These are phyloP conservation scores for Rhodocollybia butyracea DNA, from an alignment of 768 basidiomycete genomes.

Conservation along the genomic window DNA sequence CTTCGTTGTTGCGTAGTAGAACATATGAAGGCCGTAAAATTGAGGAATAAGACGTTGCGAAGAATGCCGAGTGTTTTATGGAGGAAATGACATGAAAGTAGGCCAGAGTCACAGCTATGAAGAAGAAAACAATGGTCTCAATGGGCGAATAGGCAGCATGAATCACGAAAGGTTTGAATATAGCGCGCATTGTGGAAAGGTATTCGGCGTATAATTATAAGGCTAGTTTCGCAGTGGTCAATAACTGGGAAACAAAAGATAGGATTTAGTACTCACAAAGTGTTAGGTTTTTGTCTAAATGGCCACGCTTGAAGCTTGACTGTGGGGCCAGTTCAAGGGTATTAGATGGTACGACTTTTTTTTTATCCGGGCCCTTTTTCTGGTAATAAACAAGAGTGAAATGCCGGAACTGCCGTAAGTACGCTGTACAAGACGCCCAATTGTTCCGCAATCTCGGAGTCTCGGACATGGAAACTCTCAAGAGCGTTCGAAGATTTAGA, in stretches of 20 bases:
- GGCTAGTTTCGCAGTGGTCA: background rate
- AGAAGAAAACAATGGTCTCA: slow-evolving; percentile 89
- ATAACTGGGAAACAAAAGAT: background rate
- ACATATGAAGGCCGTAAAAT: slow-evolving; percentile 54
- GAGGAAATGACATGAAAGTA: slow-evolving; percentile 93
- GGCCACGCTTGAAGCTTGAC: background rate
- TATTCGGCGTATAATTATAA: background rate
- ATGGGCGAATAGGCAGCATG: slow-evolving; percentile 77
- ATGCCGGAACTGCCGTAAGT: no score
- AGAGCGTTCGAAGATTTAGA: no score
- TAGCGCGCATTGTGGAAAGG: slow-evolving; percentile 40
- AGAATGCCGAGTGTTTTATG: slow-evolving; percentile 85
- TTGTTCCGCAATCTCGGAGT: no score
- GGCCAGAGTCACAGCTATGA: slow-evolving; percentile 84
- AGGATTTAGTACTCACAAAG: background rate
- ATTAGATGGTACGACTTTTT: background rate
- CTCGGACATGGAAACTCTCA: no score
- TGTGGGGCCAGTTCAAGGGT: background rate
- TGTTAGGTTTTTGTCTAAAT: background rate
- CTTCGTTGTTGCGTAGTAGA: slow-evolving; percentile 50
- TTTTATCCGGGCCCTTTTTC: background rate
- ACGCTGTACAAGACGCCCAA: no score
- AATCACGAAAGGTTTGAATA: slow-evolving; percentile 65
- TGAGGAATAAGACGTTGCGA: slow-evolving; percentile 48
- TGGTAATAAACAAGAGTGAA: background rate